These are phyloP conservation scores for Mycena capillaripes DNA, from an alignment of 768 basidiomycete genomes.

Conservation along the genomic window DNA sequence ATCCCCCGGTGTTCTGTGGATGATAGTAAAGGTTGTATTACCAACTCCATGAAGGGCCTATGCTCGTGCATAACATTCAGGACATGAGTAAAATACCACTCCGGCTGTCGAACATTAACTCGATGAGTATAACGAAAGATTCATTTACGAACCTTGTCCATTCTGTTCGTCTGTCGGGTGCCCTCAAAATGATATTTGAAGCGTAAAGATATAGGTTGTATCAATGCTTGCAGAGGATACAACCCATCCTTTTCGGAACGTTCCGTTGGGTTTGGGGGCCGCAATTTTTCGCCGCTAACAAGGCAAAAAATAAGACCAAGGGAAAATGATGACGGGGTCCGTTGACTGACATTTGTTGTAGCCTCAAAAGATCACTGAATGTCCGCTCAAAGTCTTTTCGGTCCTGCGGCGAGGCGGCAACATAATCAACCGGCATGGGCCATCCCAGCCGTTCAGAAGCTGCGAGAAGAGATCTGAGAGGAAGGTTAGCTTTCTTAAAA, in stretches of 20 bases:
- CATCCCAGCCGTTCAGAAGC: slow-evolving; percentile 86
- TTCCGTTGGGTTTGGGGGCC: slow-evolving; percentile 40
- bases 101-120: slow-evolving; percentile 69
- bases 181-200: slow-evolving; percentile 98
- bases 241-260: slow-evolving; percentile 67
- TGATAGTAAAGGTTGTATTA: slow-evolving; percentile 79
- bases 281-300: slow-evolving; percentile 68
- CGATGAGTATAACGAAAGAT: not conserved
- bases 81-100: slow-evolving; percentile 97
- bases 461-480: slow-evolving; percentile 68
- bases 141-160: slow-evolving; percentile 81
- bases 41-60: slow-evolving; percentile 79
- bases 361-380: slow-evolving; percentile 80
- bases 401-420: slow-evolving; percentile 60
- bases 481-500: slow-evolving; percentile 13
- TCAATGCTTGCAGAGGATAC: slow-evolving; percentile 88
- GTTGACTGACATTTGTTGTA: slow-evolving; percentile 82
- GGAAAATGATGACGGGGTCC: not conserved
- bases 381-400: slow-evolving; percentile 79
- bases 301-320: slow-evolving; percentile 16
- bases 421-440: slow-evolving; percentile 84
- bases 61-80: slow-evolving; percentile 92
- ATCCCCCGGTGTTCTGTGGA: slow-evolving; percentile 73
- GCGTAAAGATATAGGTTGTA: slow-evolving; percentile 85
- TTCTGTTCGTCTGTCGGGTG: slow-evolving; percentile 85